Evolutionary conservation across 164 flowering plant genomes (phyloP).

Genomic region (Taxillus chinensis): DNA sequence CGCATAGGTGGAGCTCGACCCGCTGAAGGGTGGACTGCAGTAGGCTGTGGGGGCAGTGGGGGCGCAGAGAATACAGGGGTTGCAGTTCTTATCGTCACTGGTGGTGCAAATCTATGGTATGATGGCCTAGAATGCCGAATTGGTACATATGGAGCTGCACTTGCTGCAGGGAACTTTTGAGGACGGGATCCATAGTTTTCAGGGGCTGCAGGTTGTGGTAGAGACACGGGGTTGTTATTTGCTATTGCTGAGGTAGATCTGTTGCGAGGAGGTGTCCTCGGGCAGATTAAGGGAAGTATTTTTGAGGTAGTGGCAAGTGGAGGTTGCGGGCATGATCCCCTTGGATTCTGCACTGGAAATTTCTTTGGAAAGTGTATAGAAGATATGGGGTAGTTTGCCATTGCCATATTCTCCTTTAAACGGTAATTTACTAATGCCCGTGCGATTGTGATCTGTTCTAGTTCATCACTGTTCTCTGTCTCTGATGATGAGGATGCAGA

Average conservation of each 20-base stretch:
- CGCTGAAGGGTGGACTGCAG: background rate
- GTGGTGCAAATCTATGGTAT: constrained; percentile 63
- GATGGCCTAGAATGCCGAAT: constrained; percentile 40
- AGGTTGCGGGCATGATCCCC: constrained; percentile 55
- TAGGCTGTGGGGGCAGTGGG: constrained; percentile 32
- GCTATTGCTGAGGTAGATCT: constrained; percentile 16
- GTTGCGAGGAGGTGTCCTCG: constrained; percentile 33
- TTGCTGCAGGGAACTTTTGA: constrained; percentile 50
- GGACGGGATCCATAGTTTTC: constrained; percentile 32
- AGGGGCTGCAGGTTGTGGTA: constrained; percentile 8
- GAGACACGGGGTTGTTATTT: constrained; percentile 4
- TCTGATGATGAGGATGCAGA: constrained; percentile 56
- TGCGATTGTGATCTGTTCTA: constrained; percentile 84
- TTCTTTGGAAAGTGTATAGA: constrained; percentile 45
- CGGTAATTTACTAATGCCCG: constrained; percentile 71
- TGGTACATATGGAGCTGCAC: constrained; percentile 71
- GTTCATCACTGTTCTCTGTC: constrained; percentile 63
- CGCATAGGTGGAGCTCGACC: constrained; percentile 15
- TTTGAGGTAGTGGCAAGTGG: constrained; percentile 57
- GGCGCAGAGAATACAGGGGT: constrained; percentile 83
- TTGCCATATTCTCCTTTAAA: constrained; percentile 54
- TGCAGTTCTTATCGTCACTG: constrained; percentile 76
- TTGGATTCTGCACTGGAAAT: constrained; percentile 36
- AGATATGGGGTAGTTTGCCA: constrained; percentile 27
- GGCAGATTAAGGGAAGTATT: constrained; percentile 77